Base-by-base conservation (phyloP, 768 basidiomycete genomes). In the Amanita exitialis region DNA sequence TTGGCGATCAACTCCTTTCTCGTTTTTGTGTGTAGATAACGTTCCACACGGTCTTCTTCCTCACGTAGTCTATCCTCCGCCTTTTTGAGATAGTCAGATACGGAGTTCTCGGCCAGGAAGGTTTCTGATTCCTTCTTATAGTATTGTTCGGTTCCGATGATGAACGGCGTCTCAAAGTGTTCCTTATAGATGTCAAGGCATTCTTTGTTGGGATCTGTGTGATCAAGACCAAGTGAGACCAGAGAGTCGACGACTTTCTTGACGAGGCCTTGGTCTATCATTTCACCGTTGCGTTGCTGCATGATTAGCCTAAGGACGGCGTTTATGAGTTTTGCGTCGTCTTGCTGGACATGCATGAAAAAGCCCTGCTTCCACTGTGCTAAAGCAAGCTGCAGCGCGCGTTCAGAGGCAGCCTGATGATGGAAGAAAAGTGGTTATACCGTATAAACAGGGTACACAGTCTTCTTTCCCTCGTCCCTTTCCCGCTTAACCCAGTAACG, bases 401-500 rank as follows among this genome's bases (percentile, higher is more conserved):
- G 35, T 35, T 54, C 44, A 54, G 43, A 38, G 6, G 49, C 28
- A 36, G 39, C 47, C 35, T 4, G 13, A 32, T 47, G 30, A n/a
- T 36, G 30, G 43, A 47, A 25, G 36, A 12, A 49, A 30, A 51
- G 30, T 16, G 32, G 25, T 62, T 86, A 60, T 59, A 96, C 94
- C 21, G 95, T 99, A 66, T 98, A 98, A 16, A 99, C 92, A 2
- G 82, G 84, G 66, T 95, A 99, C 20, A 98, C 88, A 34, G 85
- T 85, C 69, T 94, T 96, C 64, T 95, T 81, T 12, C 96, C 96
- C 63, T 99, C 96, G 59, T 98, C 95, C 63, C 95, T 83, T 66
- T 99, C 96, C 51, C 96, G 81, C 70, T 96, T 98, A 44, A 99
- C 96, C 96, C 96, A 99, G 66, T 98, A 94, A 27, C 96, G 88